A percentile compares a stretch with the other conserved stretches of the same genome.
Evolutionary conservation across 108 stramenopile genomes (phyloP).

Genomic region (Nitzschia inconspicua): DNA sequence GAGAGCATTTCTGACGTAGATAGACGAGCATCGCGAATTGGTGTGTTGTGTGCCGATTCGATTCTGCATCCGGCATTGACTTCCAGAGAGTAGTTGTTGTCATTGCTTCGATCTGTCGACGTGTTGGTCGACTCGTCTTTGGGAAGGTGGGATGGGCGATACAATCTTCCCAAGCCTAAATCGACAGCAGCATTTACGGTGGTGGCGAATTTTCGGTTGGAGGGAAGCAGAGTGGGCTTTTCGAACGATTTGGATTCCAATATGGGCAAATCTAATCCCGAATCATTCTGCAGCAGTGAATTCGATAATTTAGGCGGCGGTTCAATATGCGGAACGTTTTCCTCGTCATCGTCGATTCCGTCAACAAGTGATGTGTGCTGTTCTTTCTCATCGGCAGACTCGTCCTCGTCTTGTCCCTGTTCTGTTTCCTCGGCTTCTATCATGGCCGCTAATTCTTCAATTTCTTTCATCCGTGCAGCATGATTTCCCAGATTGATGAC

Average conservation of each 20-base stretch:
- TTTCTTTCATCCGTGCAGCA: constrained; percentile 24
- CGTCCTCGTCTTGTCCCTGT: not conserved
- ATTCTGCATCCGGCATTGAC: no score
- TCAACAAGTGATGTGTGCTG: no score
- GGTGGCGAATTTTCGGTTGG: no score
- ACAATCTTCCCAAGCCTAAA: no score
- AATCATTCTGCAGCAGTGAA: not conserved
- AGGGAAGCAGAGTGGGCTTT: not conserved
- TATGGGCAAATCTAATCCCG: not conserved
- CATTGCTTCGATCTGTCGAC: not conserved
- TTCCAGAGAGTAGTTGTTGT: not conserved
- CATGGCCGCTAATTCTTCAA: constrained; percentile 29
- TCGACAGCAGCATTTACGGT: no score
- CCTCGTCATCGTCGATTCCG: not conserved
- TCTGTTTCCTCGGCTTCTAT: constrained; percentile 15
- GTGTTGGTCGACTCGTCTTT: not conserved
- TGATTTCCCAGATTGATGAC: constrained; percentile 32
- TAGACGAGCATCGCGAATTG: not conserved
- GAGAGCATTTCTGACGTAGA: constrained; percentile 30
- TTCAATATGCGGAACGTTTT: not conserved
- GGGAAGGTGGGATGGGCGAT: no score
- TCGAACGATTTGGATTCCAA: constrained; percentile 7
- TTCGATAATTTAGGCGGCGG: not conserved
- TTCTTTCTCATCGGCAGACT: not conserved
- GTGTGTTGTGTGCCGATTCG: not conserved